Conservation (phyloP, 1,284 basidiomycete genomes). For the Wallemia mellicola region DNA sequence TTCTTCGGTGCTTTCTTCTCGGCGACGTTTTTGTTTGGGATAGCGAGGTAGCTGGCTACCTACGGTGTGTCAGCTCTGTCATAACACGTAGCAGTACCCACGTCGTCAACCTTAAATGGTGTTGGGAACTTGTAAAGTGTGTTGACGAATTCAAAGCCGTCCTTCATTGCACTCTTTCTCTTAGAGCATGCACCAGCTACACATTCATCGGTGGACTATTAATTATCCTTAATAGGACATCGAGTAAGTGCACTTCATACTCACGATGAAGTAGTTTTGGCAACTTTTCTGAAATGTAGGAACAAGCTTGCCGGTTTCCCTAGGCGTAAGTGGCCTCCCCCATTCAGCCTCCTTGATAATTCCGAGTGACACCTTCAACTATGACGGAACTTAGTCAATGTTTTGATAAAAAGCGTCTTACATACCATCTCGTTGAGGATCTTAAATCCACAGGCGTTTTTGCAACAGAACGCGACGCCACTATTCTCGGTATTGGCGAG, state of each 20-base stretch:
- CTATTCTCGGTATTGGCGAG: too few species aligned
- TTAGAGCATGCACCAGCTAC: neutral
- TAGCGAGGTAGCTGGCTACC: neutral
- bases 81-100: neutral
- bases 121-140: neutral
- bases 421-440: neutral
- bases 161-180: neutral
- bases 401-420: neutral
- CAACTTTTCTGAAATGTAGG: neutral
- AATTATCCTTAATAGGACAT: neutral
- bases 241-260: neutral
- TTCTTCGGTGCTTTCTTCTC: neutral
- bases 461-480: too few species aligned
- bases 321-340: neutral
- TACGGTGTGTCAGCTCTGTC: neutral
- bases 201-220: neutral
- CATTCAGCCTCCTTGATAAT: neutral
- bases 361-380: neutral
- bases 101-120: neutral
- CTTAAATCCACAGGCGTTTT: neutral
- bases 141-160: neutral
- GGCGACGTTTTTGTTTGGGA: neutral
- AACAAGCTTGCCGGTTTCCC: neutral
- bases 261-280: neutral
- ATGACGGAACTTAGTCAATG: neutral